Conservation (phyloP, 2,329 filamentous ascomycete species). For the Didymella pinodella region DNA sequence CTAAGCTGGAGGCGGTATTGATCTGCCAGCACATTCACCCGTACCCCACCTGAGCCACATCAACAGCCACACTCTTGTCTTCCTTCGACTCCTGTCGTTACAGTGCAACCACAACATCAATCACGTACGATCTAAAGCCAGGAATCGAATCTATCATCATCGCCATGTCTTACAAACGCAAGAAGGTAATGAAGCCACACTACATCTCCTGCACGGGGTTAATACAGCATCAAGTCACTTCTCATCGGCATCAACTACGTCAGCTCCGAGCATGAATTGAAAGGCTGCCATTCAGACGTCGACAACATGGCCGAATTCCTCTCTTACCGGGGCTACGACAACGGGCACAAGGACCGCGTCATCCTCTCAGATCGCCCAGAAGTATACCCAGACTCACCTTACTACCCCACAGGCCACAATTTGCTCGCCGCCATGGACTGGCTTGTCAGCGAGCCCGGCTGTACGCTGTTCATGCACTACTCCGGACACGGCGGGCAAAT, state of each 20-base stretch:
- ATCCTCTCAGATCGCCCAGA: conserved; percentile 54
- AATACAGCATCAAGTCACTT: conserved; percentile 49
- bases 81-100: neutral
- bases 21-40: conserved; percentile 31
- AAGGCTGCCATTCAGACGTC: conserved; percentile 61
- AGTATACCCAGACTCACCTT: conserved; percentile 42
- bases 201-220: too few relatives aligned
- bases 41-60: conserved; percentile 30
- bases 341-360: conserved; percentile 54
- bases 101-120: neutral
- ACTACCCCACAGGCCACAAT: conserved; percentile 54
- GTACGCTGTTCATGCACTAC: conserved; percentile 65
- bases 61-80: conserved; percentile 10
- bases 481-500: conserved; percentile 67
- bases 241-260: conserved; percentile 64
- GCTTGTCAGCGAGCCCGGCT: conserved; percentile 63
- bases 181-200: conserved; percentile 31
- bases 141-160: neutral
- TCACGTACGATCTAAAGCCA: neutral
- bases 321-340: conserved; percentile 53
- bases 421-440: conserved; percentile 64
- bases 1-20: conserved; percentile 24
- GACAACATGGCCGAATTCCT: conserved; percentile 59
- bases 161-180: conserved; percentile 36
- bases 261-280: conserved; percentile 54